These are phyloP conservation scores for Diospyros kaki DNA, from an alignment of 148 eudicot genomes.

Conservation along the genomic window DNA sequence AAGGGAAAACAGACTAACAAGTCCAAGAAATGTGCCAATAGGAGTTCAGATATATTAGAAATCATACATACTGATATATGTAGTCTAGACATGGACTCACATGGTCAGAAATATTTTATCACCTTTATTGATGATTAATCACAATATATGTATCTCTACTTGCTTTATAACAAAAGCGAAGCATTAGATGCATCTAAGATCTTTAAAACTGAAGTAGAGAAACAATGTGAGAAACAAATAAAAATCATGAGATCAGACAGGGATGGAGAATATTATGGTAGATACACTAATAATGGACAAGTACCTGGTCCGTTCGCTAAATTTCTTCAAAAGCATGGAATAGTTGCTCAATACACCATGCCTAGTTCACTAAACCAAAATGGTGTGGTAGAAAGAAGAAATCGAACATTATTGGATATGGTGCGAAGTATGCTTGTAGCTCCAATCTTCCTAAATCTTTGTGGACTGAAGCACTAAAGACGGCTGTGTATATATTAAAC, in stretches of 20 bases:
- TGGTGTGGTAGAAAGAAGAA: conserved; percentile 1
- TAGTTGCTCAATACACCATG: background rate
- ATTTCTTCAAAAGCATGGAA: background rate
- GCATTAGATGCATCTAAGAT: no score
- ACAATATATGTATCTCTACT: background rate
- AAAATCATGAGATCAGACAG: no score
- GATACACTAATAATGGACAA: background rate
- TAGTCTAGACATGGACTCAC: no score
- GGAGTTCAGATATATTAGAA: no score
- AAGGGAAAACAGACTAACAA: no score
- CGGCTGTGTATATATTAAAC: background rate
- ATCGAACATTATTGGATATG: background rate
- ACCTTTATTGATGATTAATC: background rate
- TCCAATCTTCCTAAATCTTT: background rate
- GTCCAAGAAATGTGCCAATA: no score
- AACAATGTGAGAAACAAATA: background rate
- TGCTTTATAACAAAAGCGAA: no score
- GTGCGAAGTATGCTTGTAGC: background rate
- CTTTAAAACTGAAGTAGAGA: background rate
- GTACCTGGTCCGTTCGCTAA: background rate
- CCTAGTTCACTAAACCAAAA: background rate
- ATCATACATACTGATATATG: no score
- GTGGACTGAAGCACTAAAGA: background rate
- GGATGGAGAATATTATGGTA: no score
- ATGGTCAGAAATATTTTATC: background rate